Percentiles rank a stretch among this genome's conserved stretches.
These are phyloP conservation scores for Lasiosphaeris hirsuta DNA, from an alignment of 495 filamentous ascomycete species.

Conservation along the genomic window DNA sequence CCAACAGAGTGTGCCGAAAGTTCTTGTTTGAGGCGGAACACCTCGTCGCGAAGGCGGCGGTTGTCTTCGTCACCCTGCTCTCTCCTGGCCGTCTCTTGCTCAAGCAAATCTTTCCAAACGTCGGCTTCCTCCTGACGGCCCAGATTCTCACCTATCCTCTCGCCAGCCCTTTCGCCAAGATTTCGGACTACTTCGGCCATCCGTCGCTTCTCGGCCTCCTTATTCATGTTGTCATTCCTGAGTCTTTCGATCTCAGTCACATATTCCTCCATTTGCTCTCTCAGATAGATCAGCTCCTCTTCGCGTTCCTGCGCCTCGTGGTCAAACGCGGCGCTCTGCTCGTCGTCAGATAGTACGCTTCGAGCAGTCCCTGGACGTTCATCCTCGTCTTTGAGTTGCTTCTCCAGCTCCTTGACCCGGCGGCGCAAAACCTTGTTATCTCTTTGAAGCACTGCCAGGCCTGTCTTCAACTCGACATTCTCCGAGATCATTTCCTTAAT, in stretches of 20 bases:
- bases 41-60: slow-evolving; percentile 77
- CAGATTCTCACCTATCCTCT: slow-evolving; percentile 56
- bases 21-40: slow-evolving; percentile 70
- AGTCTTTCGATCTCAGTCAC: slow-evolving; percentile 79
- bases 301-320: slow-evolving; percentile 70
- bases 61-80: slow-evolving; percentile 91
- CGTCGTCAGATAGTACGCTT: slow-evolving; percentile 47
- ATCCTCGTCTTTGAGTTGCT: slow-evolving; percentile 71
- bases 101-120: slow-evolving; percentile 93
- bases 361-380: slow-evolving; percentile 55
- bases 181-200: slow-evolving; percentile 74
- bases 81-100: slow-evolving; percentile 82
- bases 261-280: slow-evolving; percentile 79
- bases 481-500: slow-evolving; percentile 96
- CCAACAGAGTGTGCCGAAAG: slow-evolving; percentile 31
- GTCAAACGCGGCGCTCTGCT: slow-evolving; percentile 46
- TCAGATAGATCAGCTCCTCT: slow-evolving; percentile 76
- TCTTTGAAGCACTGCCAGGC: slow-evolving; percentile 78
- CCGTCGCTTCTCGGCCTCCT: slow-evolving; percentile 76
- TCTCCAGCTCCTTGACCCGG: slow-evolving; percentile 79
- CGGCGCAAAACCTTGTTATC: slow-evolving; percentile 79
- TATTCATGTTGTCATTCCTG: slow-evolving; percentile 66
- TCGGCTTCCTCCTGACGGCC: slow-evolving; percentile 83
- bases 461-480: slow-evolving; percentile 91
- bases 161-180: slow-evolving; percentile 60